phyloP scores from a whole-genome alignment of 106 monocot genomes.

The Dendrobium chrysotoxum region DNA sequence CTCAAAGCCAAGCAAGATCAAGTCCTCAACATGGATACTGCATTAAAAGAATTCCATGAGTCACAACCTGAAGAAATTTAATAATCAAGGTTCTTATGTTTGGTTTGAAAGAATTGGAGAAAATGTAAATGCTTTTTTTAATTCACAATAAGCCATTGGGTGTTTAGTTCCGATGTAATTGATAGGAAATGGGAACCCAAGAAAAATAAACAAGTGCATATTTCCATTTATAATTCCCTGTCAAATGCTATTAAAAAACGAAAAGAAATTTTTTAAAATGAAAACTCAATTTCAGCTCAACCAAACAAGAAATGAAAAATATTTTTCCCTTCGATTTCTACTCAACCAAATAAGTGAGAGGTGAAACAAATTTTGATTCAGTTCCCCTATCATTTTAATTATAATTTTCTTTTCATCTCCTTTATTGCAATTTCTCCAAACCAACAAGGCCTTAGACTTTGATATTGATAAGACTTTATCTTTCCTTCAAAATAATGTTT shows the following conservation, averaged over 20 bases:
- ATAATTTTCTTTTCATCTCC: no score
- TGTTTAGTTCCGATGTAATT: no score
- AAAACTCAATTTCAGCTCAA: not conserved
- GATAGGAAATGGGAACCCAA: no score
- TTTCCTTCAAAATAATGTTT: not conserved
- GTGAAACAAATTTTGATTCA: not conserved
- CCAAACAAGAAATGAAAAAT: not conserved
- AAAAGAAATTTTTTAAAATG: not conserved
- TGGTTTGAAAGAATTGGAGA: not conserved
- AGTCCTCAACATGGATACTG: constrained; percentile 63
- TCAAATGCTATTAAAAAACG: not conserved
- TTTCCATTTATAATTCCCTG: not conserved
- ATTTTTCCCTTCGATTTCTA: not conserved
- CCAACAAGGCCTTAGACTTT: not conserved
- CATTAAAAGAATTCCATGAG: not conserved
- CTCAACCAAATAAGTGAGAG: not conserved
- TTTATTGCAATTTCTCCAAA: no score
- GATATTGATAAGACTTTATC: not conserved
- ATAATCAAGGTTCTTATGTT: not conserved
- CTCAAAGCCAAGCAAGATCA: constrained; percentile 64
- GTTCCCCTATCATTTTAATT: not conserved
- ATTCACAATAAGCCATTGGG: no score
- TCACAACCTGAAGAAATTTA: not conserved
- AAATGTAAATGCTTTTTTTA: no score
- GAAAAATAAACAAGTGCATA: no score